A percentile compares a stretch with the other conserved stretches of the same genome.
Conservation (phyloP, 2,329 filamentous ascomycete genomes). For the Monilinia fructicola region DNA sequence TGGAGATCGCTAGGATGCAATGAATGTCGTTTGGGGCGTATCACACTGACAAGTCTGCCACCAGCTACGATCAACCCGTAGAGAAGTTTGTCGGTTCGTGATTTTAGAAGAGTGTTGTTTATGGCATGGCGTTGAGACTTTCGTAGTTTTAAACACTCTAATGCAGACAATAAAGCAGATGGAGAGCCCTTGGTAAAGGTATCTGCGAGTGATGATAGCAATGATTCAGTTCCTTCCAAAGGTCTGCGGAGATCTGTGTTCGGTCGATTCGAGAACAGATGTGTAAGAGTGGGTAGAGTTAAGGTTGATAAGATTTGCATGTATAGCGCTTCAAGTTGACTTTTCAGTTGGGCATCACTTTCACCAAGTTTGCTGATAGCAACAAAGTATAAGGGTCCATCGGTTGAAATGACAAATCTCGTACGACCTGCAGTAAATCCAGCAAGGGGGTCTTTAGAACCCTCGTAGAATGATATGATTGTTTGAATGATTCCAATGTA, state of each 20-base stretch:
- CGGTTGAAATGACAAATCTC: slow-evolving; percentile 80
- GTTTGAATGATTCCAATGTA: slow-evolving; percentile 96
- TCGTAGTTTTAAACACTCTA: slow-evolving; percentile 90
- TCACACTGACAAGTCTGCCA: slow-evolving; percentile 89
- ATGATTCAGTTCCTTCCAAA: slow-evolving; percentile 83
- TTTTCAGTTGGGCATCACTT: slow-evolving; percentile 81
- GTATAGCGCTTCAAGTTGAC: slow-evolving; percentile 89
- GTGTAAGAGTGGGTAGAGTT: slow-evolving; percentile 81
- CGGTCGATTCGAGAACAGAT: slow-evolving; percentile 84
- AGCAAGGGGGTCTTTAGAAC: slow-evolving; percentile 70
- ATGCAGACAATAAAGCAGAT: slow-evolving; percentile 79
- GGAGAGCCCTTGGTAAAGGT: slow-evolving; percentile 92
- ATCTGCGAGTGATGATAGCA: slow-evolving; percentile 89
- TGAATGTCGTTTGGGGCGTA: slow-evolving; percentile 90
- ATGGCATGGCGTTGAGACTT: slow-evolving; percentile 85
- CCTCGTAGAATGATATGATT: slow-evolving; percentile 95
- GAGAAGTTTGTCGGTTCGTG: slow-evolving; percentile 73
- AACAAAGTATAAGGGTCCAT: slow-evolving; percentile 87
- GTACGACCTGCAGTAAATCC: slow-evolving; percentile 85
- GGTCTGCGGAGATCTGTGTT: slow-evolving; percentile 92
- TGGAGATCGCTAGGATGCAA: slow-evolving; percentile 94
- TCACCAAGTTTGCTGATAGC: slow-evolving; percentile 92
- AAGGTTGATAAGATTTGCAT: slow-evolving; percentile 98
- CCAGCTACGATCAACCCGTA: slow-evolving; percentile 94
- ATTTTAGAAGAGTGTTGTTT: slow-evolving; percentile 82